These are phyloP conservation scores for Myxozyma sirexii DNA, from an alignment of 805 yeast genomes.

Conservation along the genomic window DNA sequence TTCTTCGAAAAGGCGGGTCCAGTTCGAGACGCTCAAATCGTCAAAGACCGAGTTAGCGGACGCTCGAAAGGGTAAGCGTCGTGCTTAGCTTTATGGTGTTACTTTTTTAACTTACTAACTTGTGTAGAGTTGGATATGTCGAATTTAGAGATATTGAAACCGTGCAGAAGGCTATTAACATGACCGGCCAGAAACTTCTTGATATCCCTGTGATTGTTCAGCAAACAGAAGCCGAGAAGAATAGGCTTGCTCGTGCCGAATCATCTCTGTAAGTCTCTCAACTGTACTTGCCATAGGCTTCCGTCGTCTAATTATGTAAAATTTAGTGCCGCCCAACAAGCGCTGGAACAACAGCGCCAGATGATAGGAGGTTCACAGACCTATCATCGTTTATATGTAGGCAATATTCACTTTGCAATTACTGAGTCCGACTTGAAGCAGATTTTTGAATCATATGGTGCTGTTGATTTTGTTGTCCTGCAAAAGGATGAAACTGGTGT, in stretches of 20 bases:
- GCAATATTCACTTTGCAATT: slow-evolving; percentile 41
- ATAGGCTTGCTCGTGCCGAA: slow-evolving; percentile 37
- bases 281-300: too few relatives aligned
- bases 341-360: slow-evolving; percentile 30
- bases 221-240: slow-evolving; percentile 43
- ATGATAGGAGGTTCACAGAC: slow-evolving; percentile 18
- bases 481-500: slow-evolving; percentile 80
- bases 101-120: neutral
- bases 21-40: slow-evolving; percentile 43
- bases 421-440: slow-evolving; percentile 72
- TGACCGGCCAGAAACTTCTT: slow-evolving; percentile 42
- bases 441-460: slow-evolving; percentile 70
- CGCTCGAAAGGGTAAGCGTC: slow-evolving; percentile 42
- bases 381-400: slow-evolving; percentile 39
- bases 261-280: slow-evolving; percentile 30
- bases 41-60: slow-evolving; percentile 40
- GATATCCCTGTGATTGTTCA: slow-evolving; percentile 44
- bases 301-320: too few relatives aligned
- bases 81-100: too few relatives aligned
- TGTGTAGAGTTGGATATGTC: slow-evolving; percentile 41
- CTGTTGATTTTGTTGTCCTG: slow-evolving; percentile 76
- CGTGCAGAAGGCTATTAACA: slow-evolving; percentile 40
- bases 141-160: slow-evolving; percentile 40
- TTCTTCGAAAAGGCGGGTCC: slow-evolving; percentile 43
- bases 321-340: slow-evolving; percentile 32